Percentiles rank a stretch among this genome's conserved stretches.
Conservation (phyloP, 2,329 filamentous ascomycete genomes). For the Ilyonectria robusta region DNA sequence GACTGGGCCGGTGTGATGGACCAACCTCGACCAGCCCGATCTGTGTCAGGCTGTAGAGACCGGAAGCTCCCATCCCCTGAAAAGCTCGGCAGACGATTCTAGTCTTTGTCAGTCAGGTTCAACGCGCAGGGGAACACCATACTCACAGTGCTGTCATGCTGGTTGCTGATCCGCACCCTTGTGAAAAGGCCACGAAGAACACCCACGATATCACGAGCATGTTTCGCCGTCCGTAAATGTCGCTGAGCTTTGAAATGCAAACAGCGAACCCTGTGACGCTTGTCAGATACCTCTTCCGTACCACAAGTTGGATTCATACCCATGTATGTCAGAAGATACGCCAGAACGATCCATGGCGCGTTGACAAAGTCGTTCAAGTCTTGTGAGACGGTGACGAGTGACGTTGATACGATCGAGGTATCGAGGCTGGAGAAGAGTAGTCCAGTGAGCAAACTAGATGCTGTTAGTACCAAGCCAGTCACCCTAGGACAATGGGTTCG, state of each 20-base stretch:
- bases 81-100: constrained; percentile 72
- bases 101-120: constrained; percentile 36
- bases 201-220: constrained; percentile 66
- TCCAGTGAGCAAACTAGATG: constrained; percentile 62
- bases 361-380: constrained; percentile 66
- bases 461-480: constrained; percentile 34
- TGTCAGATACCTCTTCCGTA: constrained; percentile 25
- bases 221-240: constrained; percentile 70
- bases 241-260: constrained; percentile 71
- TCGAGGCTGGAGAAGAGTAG: constrained; percentile 71
- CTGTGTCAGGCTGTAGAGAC: constrained; percentile 72
- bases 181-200: constrained; percentile 68
- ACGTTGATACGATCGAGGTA: constrained; percentile 71
- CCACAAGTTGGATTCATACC: constrained; percentile 52
- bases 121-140: constrained; percentile 6
- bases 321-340: constrained; percentile 71
- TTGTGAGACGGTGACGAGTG: constrained; percentile 69
- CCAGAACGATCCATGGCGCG: constrained; percentile 68
- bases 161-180: constrained; percentile 66
- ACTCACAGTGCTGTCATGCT: constrained; percentile 67
- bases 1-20: constrained; percentile 64
- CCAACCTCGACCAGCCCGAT: constrained; percentile 71
- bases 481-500: background rate
- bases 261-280: constrained; percentile 65
- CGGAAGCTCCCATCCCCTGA: constrained; percentile 73